These are phyloP conservation scores for Pseudogymnoascus destructans DNA, from an alignment of 2,329 filamentous ascomycete species.

Conservation along the genomic window DNA sequence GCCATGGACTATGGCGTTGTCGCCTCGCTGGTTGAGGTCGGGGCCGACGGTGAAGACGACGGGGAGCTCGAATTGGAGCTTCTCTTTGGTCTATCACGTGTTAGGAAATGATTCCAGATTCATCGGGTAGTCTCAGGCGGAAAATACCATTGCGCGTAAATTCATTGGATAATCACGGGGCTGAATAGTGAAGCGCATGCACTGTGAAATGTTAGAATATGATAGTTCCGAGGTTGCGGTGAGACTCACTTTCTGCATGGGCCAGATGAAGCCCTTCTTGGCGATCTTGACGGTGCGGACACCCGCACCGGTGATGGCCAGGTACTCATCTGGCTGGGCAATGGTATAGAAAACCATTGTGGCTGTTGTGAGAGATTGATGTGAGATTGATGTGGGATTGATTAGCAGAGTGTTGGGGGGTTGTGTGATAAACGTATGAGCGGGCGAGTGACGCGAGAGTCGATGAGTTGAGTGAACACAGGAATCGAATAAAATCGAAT, in stretches of 20 bases:
- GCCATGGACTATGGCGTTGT: conserved; percentile 26
- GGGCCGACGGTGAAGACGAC: conserved; percentile 81
- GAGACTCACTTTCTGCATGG: conserved; percentile 48
- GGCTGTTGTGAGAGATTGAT: conserved; percentile 12
- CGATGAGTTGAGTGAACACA: not conserved
- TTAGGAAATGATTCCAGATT: too few species aligned
- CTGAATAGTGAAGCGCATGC: conserved; percentile 42
- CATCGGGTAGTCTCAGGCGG: too few species aligned
- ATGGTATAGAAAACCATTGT: conserved; percentile 48
- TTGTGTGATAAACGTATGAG: not conserved
- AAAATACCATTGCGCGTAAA: conserved; percentile 78
- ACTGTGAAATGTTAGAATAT: conserved; percentile 18
- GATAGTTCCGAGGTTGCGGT: conserved; percentile 6
- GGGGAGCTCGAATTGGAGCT: conserved; percentile 68
- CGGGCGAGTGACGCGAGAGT: not conserved
- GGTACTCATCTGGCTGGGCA: conserved; percentile 68
- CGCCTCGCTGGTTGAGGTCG: conserved; percentile 49
- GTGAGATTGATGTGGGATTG: not conserved
- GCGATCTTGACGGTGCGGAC: conserved; percentile 62
- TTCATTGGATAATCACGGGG: conserved; percentile 74
- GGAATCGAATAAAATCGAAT: not conserved
- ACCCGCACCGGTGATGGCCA: conserved; percentile 72
- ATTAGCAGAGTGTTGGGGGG: not conserved
- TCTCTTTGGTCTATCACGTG: conserved; percentile 81
- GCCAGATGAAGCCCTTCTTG: conserved; percentile 62